Evolutionary conservation across 805 yeast genomes (phyloP).

Genomic region (Pichia paraexigua): DNA sequence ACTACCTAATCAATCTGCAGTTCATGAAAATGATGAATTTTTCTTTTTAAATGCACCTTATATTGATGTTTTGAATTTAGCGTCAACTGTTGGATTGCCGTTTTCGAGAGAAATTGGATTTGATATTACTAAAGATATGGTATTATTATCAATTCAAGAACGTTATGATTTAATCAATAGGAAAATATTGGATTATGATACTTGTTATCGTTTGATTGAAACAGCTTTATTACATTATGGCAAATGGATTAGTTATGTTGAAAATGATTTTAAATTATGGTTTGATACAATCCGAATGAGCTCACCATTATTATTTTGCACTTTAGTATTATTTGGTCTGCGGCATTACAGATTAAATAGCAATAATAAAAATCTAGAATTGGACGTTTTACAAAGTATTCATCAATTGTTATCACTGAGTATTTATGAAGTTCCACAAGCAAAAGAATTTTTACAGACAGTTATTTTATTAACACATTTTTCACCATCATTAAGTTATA

Average conservation of each 20-base stretch:
- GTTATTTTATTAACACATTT: slow-evolving; percentile 54
- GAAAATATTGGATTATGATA: slow-evolving; percentile 38
- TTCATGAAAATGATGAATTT: slow-evolving; percentile 10
- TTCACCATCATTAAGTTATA: slow-evolving; percentile 48
- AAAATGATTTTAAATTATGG: slow-evolving; percentile 7
- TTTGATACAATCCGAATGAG: slow-evolving; percentile 30
- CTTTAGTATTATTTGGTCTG: slow-evolving; percentile 52
- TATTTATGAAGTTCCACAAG: slow-evolving; percentile 34
- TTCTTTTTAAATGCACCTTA: slow-evolving; percentile 10
- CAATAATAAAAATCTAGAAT: slow-evolving; percentile 13
- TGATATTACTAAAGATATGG: slow-evolving; percentile 9
- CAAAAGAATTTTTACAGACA: slow-evolving; percentile 51
- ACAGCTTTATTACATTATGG: slow-evolving; percentile 53
- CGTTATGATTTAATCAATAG: slow-evolving; percentile 20
- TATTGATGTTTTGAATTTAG: slow-evolving; percentile 16
- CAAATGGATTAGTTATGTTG: slow-evolving; percentile 43
- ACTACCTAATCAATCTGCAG: not conserved
- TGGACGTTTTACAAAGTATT: slow-evolving; percentile 38
- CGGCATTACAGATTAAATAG: slow-evolving; percentile 29
- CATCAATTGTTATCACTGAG: slow-evolving; percentile 38
- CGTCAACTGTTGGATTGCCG: slow-evolving; percentile 17
- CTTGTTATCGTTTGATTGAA: slow-evolving; percentile 39
- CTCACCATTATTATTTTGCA: slow-evolving; percentile 53
- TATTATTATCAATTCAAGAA: slow-evolving; percentile 5
- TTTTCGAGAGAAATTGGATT: slow-evolving; percentile 22